phyloP scores from a whole-genome alignment of 768 basidiomycete genomes.

The Mycena alexandri region DNA sequence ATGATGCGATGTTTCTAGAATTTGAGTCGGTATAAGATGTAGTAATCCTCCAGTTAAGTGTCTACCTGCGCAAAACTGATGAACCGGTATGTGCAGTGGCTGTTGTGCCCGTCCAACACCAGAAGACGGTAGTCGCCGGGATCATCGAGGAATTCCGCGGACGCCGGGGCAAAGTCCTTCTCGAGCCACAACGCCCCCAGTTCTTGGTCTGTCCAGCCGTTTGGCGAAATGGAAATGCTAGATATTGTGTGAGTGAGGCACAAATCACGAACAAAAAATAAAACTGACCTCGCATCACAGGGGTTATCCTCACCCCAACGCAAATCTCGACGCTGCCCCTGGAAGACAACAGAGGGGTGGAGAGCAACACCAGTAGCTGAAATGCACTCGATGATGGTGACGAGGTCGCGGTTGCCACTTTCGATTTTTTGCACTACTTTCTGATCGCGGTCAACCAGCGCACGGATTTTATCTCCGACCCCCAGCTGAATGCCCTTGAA shows the following conservation, averaged over 20 bases:
- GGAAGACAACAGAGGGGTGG: constrained; percentile 55
- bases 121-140: constrained; percentile 37
- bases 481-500: constrained; percentile 19
- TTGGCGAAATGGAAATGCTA: constrained; percentile 39
- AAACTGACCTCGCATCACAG: constrained; percentile 33
- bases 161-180: constrained; percentile 39
- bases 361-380: constrained; percentile 56
- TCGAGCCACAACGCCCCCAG: constrained; percentile 41
- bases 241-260: too few species aligned
- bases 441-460: constrained; percentile 17
- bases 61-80: constrained; percentile 33
- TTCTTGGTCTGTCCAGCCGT: constrained; percentile 47
- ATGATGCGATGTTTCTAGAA: constrained; percentile 41
- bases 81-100: constrained; percentile 38
- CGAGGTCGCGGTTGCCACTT: constrained; percentile 54
- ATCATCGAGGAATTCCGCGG: constrained; percentile 16
- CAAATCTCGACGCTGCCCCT: constrained; percentile 28
- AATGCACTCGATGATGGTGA: constrained; percentile 60
- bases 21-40: too few species aligned
- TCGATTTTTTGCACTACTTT: constrained; percentile 38
- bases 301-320: constrained; percentile 36
- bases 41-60: too few species aligned
- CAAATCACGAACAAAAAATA: not conserved
- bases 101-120: constrained; percentile 44
- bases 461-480: constrained; percentile 2